Percentiles rank a stretch among this genome's conserved stretches.
Evolutionary conservation across 2,329 filamentous ascomycete species (phyloP).

Genomic region (Phyllosticta citribraziliensis): DNA sequence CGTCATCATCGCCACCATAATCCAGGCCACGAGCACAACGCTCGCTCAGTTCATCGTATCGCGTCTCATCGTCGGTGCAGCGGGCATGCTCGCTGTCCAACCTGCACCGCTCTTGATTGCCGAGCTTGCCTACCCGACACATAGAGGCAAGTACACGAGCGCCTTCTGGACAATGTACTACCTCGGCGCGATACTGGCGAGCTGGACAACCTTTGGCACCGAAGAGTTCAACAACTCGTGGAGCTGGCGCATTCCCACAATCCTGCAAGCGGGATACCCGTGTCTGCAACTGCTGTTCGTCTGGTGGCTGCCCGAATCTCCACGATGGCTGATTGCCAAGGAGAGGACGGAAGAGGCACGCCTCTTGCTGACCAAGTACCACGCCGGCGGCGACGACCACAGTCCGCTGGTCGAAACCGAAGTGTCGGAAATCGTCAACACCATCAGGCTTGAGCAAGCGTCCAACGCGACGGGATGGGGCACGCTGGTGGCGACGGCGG

Average conservation of each 20-base stretch:
- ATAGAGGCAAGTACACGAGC: conserved; percentile 21
- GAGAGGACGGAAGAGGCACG: conserved; percentile 45
- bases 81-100: conserved; percentile 16
- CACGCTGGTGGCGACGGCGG: conserved; percentile 16
- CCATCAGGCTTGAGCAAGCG: conserved; percentile 1
- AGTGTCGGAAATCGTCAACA: neutral
- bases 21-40: conserved; percentile 10
- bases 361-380: conserved; percentile 45
- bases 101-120: conserved; percentile 21
- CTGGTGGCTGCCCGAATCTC: conserved; percentile 46
- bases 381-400: conserved; percentile 33
- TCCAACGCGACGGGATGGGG: neutral
- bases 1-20: conserved; percentile 11
- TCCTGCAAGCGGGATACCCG: conserved; percentile 42
- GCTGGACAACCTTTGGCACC: conserved; percentile 39
- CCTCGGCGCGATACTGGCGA: conserved; percentile 34
- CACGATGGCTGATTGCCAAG: conserved; percentile 48
- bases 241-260: conserved; percentile 43
- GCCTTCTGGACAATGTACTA: conserved; percentile 14
- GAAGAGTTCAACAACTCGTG: conserved; percentile 32
- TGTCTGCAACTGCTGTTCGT: conserved; percentile 32
- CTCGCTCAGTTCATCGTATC: conserved; percentile 12
- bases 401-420: conserved; percentile 3
- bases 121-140: conserved; percentile 22
- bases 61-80: conserved; percentile 14